Base-by-base conservation (phyloP, 2,329 filamentous ascomycete species). In the Aureobasidium subglaciale region DNA sequence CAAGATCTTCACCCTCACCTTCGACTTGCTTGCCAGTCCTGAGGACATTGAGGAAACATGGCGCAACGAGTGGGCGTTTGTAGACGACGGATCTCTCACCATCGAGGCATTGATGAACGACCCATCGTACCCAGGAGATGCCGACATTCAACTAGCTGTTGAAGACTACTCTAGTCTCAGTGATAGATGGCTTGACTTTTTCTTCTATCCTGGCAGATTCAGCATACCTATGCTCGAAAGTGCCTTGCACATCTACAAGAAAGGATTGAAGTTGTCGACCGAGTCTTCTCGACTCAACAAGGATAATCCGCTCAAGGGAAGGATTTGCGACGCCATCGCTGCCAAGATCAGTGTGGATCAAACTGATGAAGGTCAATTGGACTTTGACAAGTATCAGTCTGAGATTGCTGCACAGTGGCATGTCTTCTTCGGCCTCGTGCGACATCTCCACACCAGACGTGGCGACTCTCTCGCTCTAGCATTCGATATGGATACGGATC, bases 381-480 rank as follows among this genome's bases (percentile, higher is more conserved):
- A 95, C 64, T 89, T 88, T 62, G 83, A 87, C 22, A 79, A 85
- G 56, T 93, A 91, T 67, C 81, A 87, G 56, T 75, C 78, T 30
- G 84, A 88, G 29, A 84, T 86, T 53, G 87, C 93, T 65, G 79
- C 81, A 10, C 90, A 96, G 68, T 99, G 93, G 93, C 84, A 87
- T 60, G 83, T 88, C 49, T 95, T 95, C 70, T 96, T 90, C 73
- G 84, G 90, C 29, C 78, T 97, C 16, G 79, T 95, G 16, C 78
- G 88, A 11, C 91, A 96, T 67, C 75, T 99, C 37, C 90, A 97
- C 67, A 90, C 87, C 64, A 86, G 89, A 64, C 81, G 91, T 64
- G 86, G 87, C 16, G 91, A 96, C 65, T 86, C 88, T 0, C 72
- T 97, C 41, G 85, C 88, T 1, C 75, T 97, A 41, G 82, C 85